phyloP scores from a whole-genome alignment of 352 stramenopile genomes.

The Phytopythium vexans region DNA sequence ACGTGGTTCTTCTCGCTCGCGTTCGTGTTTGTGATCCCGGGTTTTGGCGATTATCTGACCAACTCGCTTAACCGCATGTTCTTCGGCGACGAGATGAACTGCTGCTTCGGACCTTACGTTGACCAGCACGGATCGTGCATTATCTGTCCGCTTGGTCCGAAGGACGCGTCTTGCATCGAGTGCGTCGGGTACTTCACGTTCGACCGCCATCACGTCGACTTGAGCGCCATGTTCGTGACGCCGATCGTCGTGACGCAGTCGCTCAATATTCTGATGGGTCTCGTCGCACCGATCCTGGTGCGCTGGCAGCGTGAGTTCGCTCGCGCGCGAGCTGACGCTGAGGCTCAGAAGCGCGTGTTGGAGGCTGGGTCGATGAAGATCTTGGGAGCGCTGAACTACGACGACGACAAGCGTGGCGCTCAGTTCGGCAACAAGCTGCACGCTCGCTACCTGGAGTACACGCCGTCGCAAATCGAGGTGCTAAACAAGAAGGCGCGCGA shows the following conservation, averaged over 20 bases:
- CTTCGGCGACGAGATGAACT: slow-evolving; percentile 84
- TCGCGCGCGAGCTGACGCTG: slow-evolving; percentile 50
- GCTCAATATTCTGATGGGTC: slow-evolving; percentile 70
- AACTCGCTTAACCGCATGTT: slow-evolving; percentile 82
- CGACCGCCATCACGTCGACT: slow-evolving; percentile 78
- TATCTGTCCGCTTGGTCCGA: slow-evolving; percentile 56
- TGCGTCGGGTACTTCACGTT: slow-evolving; percentile 83
- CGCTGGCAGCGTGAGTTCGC: slow-evolving; percentile 60
- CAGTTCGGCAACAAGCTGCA: slow-evolving; percentile 75
- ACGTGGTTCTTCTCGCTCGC: slow-evolving; percentile 90
- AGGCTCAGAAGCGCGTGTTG: slow-evolving; percentile 65
- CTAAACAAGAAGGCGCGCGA: slow-evolving; percentile 65
- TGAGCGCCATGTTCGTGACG: slow-evolving; percentile 85
- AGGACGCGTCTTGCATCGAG: slow-evolving; percentile 68
- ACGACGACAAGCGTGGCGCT: slow-evolving; percentile 34
- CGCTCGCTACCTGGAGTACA: slow-evolving; percentile 65
- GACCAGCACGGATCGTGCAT: slow-evolving; percentile 64
- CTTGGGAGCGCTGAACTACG: slow-evolving; percentile 74
- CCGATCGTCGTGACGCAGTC: slow-evolving; percentile 82
- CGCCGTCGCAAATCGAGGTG: slow-evolving; percentile 53
- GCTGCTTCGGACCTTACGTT: slow-evolving; percentile 85
- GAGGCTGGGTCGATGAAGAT: slow-evolving; percentile 80
- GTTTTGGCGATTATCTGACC: slow-evolving; percentile 78
- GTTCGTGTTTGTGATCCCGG: slow-evolving; percentile 86
- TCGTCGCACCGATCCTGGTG: slow-evolving; percentile 69